These are phyloP conservation scores for Canavalia gladiata DNA, from an alignment of 306 rosid genomes.

Conservation along the genomic window DNA sequence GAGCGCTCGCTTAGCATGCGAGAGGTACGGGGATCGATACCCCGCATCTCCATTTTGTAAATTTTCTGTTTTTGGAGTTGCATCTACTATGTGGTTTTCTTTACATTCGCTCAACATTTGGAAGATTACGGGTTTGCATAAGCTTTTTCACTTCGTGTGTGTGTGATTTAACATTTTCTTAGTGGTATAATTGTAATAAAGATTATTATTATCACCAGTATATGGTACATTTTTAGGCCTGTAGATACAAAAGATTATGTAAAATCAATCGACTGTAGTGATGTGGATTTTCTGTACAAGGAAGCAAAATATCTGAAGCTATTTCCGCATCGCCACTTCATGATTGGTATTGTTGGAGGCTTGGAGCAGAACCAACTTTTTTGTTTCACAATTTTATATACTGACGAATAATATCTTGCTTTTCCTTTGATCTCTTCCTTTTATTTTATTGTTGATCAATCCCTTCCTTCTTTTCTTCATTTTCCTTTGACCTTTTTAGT, in stretches of 20 bases:
- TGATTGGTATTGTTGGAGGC: neutral
- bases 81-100: too few species aligned
- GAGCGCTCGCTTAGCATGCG: slow-evolving; percentile 99
- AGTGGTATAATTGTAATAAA: neutral
- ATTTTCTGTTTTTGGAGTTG: too few species aligned
- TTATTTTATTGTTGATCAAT: neutral
- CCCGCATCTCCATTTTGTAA: slow-evolving; percentile 73
- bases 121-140: neutral
- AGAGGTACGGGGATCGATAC: slow-evolving; percentile 94
- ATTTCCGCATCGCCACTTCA: neutral
- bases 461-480: neutral
- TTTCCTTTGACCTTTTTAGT: neutral
- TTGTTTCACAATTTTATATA: too few species aligned
- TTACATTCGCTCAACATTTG: neutral
- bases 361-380: too few species aligned
- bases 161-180: neutral
- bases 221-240: neutral
- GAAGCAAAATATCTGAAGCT: neutral
- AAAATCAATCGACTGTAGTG: neutral
- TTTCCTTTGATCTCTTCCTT: neutral
- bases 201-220: neutral
- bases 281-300: neutral
- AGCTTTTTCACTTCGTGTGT: neutral
- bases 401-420: neutral
- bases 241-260: neutral